Percentiles rank a stretch among this genome's conserved stretches.
These are phyloP conservation scores for Colletotrichum sp. DNA, from an alignment of 2,329 filamentous ascomycete genomes.

Conservation along the genomic window DNA sequence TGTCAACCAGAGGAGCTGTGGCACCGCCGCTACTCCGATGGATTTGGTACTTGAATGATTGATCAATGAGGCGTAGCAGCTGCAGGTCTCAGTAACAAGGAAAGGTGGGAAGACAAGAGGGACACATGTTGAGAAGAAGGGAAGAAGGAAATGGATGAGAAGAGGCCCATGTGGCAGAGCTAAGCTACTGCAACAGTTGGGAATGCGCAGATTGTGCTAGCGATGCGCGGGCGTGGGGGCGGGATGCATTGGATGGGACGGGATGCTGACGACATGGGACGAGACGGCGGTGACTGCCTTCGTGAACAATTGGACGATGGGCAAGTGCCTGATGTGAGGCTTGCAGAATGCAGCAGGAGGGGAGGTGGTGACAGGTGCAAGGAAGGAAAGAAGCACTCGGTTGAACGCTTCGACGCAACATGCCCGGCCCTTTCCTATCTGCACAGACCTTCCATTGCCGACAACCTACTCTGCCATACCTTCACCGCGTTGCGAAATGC, in stretches of 20 bases:
- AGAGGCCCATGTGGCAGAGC: not conserved
- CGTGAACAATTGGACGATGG: not conserved
- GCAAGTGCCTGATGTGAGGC: not conserved
- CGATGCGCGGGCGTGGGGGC: not conserved
- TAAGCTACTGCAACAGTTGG: not conserved
- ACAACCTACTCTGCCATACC: not conserved
- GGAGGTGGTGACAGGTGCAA: not conserved
- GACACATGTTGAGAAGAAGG: not conserved
- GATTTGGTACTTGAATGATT: not conserved
- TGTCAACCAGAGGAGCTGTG: not conserved
- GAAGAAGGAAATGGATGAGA: not conserved
- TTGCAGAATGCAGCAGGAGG: not conserved
- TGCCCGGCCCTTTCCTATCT: not conserved
- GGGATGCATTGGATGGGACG: not conserved
- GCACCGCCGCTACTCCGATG: not conserved
- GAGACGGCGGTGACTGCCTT: conserved; percentile 1
- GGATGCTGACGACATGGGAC: conserved; percentile 14
- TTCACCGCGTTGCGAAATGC: not conserved
- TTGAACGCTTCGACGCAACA: not conserved
- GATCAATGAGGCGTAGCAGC: not conserved
- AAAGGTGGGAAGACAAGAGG: not conserved
- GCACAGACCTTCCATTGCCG: not conserved
- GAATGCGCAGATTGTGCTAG: not conserved
- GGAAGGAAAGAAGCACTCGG: not conserved
- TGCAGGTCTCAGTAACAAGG: not conserved